phyloP scores from a whole-genome alignment of 1,284 basidiomycete genomes.

The Trichosporon coremiiforme region DNA sequence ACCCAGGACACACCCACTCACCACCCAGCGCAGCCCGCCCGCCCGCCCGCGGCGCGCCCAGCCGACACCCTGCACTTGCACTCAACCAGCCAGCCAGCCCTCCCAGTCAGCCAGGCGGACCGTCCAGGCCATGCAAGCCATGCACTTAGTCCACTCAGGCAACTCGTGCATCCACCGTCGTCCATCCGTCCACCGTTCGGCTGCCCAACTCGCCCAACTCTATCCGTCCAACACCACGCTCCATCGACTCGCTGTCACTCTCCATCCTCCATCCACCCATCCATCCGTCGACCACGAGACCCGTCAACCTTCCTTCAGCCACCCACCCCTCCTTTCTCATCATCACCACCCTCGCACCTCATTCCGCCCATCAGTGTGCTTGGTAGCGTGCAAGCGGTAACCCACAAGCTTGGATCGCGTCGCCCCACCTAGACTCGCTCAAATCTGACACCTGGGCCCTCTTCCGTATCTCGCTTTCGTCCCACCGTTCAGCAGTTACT shows the following conservation, averaged over 20 bases:
- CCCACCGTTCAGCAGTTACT: slow-evolving; percentile 8
- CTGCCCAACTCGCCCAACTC: not conserved
- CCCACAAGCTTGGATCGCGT: slow-evolving; percentile 16
- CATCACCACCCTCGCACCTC: not conserved
- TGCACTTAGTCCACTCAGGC: not conserved
- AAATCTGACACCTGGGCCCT: slow-evolving; percentile 9
- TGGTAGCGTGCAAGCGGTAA: not conserved
- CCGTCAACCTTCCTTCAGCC: not conserved
- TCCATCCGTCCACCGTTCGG: not conserved
- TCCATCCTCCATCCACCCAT: slow-evolving; percentile 15
- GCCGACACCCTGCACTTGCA: not conserved
- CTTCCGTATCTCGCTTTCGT: slow-evolving; percentile 14
- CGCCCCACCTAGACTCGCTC: slow-evolving; percentile 2
- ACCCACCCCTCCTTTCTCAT: not conserved
- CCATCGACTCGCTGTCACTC: slow-evolving; percentile 14
- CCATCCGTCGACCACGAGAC: not conserved
- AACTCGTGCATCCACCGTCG: slow-evolving; percentile 1
- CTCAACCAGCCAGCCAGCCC: not conserved
- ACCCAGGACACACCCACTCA: slow-evolving; percentile 6
- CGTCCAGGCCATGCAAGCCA: not conserved
- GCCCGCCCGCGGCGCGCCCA: slow-evolving; percentile 3
- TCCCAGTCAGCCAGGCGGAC: not conserved
- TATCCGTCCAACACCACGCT: slow-evolving; percentile 9
- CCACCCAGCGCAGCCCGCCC: not conserved
- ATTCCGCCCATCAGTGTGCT: not conserved